Evolutionary conservation across 2,329 filamentous ascomycete genomes (phyloP).

Genomic region (Xylariaceae sp.): DNA sequence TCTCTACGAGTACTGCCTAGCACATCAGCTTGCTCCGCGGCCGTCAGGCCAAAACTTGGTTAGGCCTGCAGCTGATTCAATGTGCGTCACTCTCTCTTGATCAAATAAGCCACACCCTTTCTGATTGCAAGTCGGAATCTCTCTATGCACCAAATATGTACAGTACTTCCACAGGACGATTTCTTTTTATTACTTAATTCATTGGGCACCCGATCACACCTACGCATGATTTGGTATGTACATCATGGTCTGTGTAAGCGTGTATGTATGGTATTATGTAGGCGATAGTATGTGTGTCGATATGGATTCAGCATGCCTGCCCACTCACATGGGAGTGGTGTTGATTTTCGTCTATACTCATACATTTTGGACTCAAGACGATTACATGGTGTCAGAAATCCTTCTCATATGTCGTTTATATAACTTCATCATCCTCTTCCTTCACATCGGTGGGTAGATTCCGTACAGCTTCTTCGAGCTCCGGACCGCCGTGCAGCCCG

Average conservation of each 20-base stretch:
- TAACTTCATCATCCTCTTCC: background rate
- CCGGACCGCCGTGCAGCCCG: too few relatives aligned
- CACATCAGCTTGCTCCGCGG: background rate
- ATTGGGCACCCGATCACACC: background rate
- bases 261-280: too few relatives aligned
- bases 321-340: too few relatives aligned
- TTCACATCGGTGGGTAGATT: background rate
- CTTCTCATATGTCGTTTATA: too few relatives aligned
- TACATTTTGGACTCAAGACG: too few relatives aligned
- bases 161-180: background rate
- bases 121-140: background rate
- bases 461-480: too few relatives aligned
- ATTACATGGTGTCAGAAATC: too few relatives aligned
- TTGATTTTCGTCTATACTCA: too few relatives aligned
- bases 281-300: too few relatives aligned
- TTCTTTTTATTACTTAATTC: conserved; percentile 3
- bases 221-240: too few relatives aligned
- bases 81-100: conserved; percentile 4
- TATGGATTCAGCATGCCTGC: too few relatives aligned
- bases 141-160: background rate
- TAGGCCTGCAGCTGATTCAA: conserved; percentile 6
- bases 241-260: too few relatives aligned
- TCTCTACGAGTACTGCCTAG: background rate
- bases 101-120: conserved; percentile 1
- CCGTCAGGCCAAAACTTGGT: conserved; percentile 6